These are phyloP conservation scores for Larix sibirica DNA, from an alignment of 83 land plant genomes.

Conservation along the genomic window DNA sequence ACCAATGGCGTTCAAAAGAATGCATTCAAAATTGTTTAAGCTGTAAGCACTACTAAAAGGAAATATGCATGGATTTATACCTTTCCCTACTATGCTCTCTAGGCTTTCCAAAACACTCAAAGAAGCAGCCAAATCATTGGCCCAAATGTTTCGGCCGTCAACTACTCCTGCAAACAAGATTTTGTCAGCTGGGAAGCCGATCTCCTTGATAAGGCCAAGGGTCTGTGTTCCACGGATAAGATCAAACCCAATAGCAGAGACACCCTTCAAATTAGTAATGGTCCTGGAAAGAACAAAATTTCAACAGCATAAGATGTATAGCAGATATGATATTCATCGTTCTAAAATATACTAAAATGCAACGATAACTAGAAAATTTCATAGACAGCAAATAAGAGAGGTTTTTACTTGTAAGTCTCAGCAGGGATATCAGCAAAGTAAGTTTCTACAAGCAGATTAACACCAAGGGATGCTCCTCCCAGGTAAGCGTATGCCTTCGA, in stretches of 20 bases:
- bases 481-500: conserved; percentile 34
- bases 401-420: conserved; percentile 60
- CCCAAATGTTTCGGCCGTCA: conserved; percentile 86
- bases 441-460: conserved; percentile 48
- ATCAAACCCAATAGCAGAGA: conserved; percentile 53
- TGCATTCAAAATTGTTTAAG: not conserved
- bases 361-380: too few species aligned
- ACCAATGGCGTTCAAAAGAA: not conserved
- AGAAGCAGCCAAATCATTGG: conserved; percentile 65
- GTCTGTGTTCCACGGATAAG: conserved; percentile 72
- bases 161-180: conserved; percentile 81
- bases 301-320: too few species aligned
- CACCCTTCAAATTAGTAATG: conserved; percentile 47
- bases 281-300: too few species aligned
- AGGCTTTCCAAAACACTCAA: conserved; percentile 29
- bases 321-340: too few species aligned
- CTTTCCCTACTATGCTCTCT: conserved; percentile 53
- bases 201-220: conserved; percentile 56
- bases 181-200: conserved; percentile 57
- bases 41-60: not conserved
- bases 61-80: conserved; percentile 21
- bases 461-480: conserved; percentile 5
- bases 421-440: conserved; percentile 88
- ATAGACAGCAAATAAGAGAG: not conserved
- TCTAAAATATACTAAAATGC: too few species aligned